Conservation (phyloP, 805 yeast species). For the Kuraishia cidri region DNA sequence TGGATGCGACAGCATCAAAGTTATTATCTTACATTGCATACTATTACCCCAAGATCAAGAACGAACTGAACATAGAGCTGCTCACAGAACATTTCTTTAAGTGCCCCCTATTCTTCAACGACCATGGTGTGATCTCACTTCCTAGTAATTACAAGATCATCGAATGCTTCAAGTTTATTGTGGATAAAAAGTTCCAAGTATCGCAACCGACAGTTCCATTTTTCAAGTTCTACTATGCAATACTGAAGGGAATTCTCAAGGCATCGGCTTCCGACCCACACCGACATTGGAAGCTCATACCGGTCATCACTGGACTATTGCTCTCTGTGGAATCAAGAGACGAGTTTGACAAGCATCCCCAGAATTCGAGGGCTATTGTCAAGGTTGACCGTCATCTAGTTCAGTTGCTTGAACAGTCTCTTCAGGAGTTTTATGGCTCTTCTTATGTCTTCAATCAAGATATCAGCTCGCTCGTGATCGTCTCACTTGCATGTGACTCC, state of each 20-base stretch:
- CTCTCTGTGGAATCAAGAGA: slow-evolving; percentile 21
- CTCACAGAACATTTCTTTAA: slow-evolving; percentile 33
- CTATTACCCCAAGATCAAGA: slow-evolving; percentile 40
- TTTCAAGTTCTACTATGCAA: slow-evolving; percentile 28
- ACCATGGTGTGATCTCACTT: slow-evolving; percentile 13
- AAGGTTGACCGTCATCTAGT: slow-evolving; percentile 10
- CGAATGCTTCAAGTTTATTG: slow-evolving; percentile 37
- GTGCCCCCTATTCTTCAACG: slow-evolving; percentile 25
- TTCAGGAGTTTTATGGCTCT: slow-evolving; percentile 4
- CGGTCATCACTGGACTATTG: slow-evolving; percentile 35
- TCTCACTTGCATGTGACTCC: slow-evolving; percentile 1
- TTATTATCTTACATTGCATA: slow-evolving; percentile 38
- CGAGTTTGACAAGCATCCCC: slow-evolving; percentile 15
- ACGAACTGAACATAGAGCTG: slow-evolving; percentile 33
- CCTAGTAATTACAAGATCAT: slow-evolving; percentile 27
- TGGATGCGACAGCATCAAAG: slow-evolving; percentile 9
- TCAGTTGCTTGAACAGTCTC: slow-evolving; percentile 6
- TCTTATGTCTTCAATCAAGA: slow-evolving; percentile 1
- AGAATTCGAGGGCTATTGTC: slow-evolving; percentile 11
- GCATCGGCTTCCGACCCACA: slow-evolving; percentile 13
- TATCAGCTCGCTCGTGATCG: not conserved
- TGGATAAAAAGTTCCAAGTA: slow-evolving; percentile 33
- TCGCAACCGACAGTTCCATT: slow-evolving; percentile 40
- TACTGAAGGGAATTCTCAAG: slow-evolving; percentile 23
- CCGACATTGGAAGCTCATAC: slow-evolving; percentile 35